Evolutionary conservation across 1,139 yeast genomes (phyloP), one percentile per base, ranked within the genome.

Genomic region (Ashbya aceris): DNA sequence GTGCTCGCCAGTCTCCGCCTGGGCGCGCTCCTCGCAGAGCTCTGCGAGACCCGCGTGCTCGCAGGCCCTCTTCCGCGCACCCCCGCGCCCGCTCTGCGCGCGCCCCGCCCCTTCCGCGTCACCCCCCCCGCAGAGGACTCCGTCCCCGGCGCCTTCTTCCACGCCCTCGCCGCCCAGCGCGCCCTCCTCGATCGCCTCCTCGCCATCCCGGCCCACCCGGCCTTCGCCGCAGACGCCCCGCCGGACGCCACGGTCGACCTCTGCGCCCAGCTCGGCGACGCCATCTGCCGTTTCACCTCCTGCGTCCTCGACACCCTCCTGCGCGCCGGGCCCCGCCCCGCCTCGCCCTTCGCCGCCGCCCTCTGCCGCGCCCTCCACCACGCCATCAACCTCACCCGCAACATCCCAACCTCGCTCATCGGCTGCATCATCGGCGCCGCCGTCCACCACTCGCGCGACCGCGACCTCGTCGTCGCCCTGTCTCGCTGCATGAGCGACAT

Each of bases 401-500:
- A 57, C 36, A 45, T 59, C 40, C 64, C 64, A 0, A 54, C 62
- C 2, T 45, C 53, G 8, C 40, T 60, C 33, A 59, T 60, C 27
- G 52, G 58, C 7, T 40, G 51, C 5, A 53, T 57, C 8, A 56
- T 59, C 54, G 49, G 50, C 20, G 44, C 51, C 8, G 45, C 46
- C 7, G 44, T 50, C 4, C 40, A 33, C 20, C 42, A 42, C 17
- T 27, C 20, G 27, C 17, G 33, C 17, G 49, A 60, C 2, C 63
- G 56, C 38, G 52, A 50, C 7, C 44, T 56, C 13, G 59, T 60
- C 4, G 54, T 59, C 9, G 48, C 51, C 29, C 45, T 60, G 35
- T 59, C 63, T 1, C 55, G 55, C 38, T 54, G 61, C 14, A 56
- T 59, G 61, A 58, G 55, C 40, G 61, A 57, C 31, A 47, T 60